Conservation (phyloP, 2,329 filamentous ascomycete genomes). For the Fusarium compactum region DNA sequence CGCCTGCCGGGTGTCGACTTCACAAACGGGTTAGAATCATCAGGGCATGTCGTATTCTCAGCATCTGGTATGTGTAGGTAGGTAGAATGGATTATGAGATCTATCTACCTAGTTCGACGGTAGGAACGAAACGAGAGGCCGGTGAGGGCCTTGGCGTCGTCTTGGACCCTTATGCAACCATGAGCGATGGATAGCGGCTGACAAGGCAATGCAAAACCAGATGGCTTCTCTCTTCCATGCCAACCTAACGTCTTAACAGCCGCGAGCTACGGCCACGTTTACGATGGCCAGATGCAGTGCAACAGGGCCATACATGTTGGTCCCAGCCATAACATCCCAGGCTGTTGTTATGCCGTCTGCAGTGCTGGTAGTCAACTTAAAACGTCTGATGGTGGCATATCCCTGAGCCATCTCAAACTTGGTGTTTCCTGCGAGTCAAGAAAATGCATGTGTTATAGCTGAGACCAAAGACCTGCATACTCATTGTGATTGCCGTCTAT, state of each 20-base stretch:
- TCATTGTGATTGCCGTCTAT: slow-evolving; percentile 1
- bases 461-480: background rate
- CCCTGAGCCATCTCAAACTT: slow-evolving; percentile 38
- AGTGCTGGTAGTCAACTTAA: slow-evolving; percentile 37
- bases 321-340: slow-evolving; percentile 13
- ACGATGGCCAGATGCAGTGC: slow-evolving; percentile 26
- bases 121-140: slow-evolving; percentile 2
- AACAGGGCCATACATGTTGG: slow-evolving; percentile 22
- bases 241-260: slow-evolving; percentile 17
- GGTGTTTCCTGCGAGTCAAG: background rate
- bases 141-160: slow-evolving; percentile 14
- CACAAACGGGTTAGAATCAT: slow-evolving; percentile 3
- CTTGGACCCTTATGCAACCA: slow-evolving; percentile 38
- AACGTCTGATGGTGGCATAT: slow-evolving; percentile 43
- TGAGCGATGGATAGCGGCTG: slow-evolving; percentile 22
- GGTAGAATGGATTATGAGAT: slow-evolving; percentile 2
- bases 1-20: background rate
- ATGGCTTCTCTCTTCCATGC: slow-evolving; percentile 15
- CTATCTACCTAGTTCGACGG: background rate
- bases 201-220: slow-evolving; percentile 13
- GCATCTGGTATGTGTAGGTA: slow-evolving; percentile 5
- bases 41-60: slow-evolving; percentile 23
- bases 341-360: background rate
- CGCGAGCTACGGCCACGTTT: slow-evolving; percentile 17
- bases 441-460: background rate